phyloP scores from a whole-genome alignment of 2,329 filamentous ascomycete species.

The Stromatinia cepivora region DNA sequence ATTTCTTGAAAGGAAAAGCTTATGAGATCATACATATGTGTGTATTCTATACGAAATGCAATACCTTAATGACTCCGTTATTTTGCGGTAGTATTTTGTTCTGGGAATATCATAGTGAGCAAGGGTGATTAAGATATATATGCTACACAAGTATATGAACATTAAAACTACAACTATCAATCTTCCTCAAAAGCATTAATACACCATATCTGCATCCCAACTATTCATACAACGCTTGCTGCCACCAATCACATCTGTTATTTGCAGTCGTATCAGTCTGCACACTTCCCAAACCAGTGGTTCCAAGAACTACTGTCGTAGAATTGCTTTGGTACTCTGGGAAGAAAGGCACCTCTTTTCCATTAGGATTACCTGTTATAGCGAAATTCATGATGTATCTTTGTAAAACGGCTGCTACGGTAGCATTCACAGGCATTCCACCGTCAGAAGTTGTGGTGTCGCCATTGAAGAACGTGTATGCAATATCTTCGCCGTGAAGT shows the following conservation, averaged over 20 bases:
- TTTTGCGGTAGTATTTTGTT: not conserved
- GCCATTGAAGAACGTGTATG: constrained; percentile 54
- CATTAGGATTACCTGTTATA: constrained; percentile 40
- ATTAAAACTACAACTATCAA: not conserved
- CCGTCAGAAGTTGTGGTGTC: constrained; percentile 33
- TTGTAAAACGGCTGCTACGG: constrained; percentile 42
- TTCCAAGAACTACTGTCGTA: constrained; percentile 26
- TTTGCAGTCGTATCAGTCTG: constrained; percentile 37
- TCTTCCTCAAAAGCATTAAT: not conserved
- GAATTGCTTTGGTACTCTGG: constrained; percentile 31
- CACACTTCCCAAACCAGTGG: constrained; percentile 27
- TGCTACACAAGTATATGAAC: not conserved
- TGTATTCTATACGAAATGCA: not conserved
- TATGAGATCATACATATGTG: not conserved
- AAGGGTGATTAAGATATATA: not conserved
- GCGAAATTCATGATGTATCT: constrained; percentile 44
- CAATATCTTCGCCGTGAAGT: constrained; percentile 53
- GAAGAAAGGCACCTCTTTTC: constrained; percentile 30
- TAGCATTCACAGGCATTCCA: constrained; percentile 36
- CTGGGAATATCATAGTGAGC: too few species aligned
- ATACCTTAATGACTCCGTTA: not conserved
- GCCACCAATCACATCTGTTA: constrained; percentile 42
- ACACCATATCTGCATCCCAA: not conserved
- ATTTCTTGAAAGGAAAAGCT: too few species aligned
- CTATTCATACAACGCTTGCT: constrained; percentile 32